Evolutionary conservation across 169 alveolate species (phyloP).

Genomic region (Pseudocohnilembus persalinus): DNA sequence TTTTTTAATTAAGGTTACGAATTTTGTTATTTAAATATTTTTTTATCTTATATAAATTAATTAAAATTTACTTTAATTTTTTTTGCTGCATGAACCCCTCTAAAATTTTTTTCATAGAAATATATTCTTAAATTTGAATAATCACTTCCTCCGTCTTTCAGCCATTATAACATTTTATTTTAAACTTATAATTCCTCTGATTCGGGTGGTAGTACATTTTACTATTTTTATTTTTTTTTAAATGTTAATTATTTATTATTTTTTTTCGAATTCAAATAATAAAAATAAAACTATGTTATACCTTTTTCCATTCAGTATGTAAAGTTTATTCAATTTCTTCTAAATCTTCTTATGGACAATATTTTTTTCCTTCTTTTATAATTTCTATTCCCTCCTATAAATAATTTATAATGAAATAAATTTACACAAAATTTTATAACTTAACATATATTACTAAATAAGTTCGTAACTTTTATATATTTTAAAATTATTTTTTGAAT

Average conservation of each 20-base stretch:
- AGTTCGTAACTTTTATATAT: background rate
- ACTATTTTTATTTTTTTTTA: constrained; percentile 22
- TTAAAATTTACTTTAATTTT: constrained; percentile 28
- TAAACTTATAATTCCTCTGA: constrained; percentile 45
- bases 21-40: background rate
- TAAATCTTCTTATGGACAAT: constrained; percentile 3
- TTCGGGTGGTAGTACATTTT: constrained; percentile 37
- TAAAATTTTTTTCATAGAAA: constrained; percentile 56
- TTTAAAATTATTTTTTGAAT: background rate
- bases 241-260: background rate
- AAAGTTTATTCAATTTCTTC: constrained; percentile 2
- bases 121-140: constrained; percentile 60
- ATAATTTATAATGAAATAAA: background rate
- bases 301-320: constrained; percentile 12
- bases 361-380: constrained; percentile 14
- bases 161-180: constrained; percentile 53
- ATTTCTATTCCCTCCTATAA: constrained; percentile 26
- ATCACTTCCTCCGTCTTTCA: constrained; percentile 51
- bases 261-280: background rate
- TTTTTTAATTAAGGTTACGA: background rate
- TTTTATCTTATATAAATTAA: background rate
- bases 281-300: background rate
- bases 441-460: constrained; percentile 6
- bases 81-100: constrained; percentile 58
- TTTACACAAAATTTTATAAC: no score